Base-by-base conservation (phyloP, 2,329 filamentous ascomycete species). In the Fusarium secorum region DNA sequence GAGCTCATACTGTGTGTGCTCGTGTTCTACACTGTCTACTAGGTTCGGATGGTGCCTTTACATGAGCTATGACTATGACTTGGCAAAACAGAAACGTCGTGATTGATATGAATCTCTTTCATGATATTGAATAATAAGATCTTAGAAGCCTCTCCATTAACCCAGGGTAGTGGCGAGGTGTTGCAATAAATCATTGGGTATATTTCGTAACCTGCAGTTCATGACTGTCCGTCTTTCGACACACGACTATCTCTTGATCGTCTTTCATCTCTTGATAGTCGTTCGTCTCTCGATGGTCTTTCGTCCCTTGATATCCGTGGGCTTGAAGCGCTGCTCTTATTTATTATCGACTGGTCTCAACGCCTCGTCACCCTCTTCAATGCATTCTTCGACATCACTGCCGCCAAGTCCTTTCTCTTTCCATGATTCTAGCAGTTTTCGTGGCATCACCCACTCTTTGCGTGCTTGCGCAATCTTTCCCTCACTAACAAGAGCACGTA, bases 381-480 rank as follows among this genome's bases (percentile, higher is more conserved):
- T 79, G 68, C 86, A 85, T 30, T 79, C 80, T n/a, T 82, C 81
- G 6, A 89, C 86, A 55, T 89, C 87, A 4, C 77, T 77, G 3
- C 87, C 88, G 2, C 88, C 89, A 1, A 88, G 61, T 2, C 86
- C 86, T 70, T 83, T 82, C 51, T 87, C 84, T 70, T 81, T 84
- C 89, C 89, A 90, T 30, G 80, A 75, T 58, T 84, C 77, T 7
- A 90, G 78, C 67, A 90, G 75, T 67, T 79, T 79, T 68, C 85
- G 81, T 35, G 88, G 86, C 78, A 85, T 79, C 74, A 84, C 83
- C 87, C 88, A 90, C 67, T 86, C 83, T 63, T 79, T 80, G 72
- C 83, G 85, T 4, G 92, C 91, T 64, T 90, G 88, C 24, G 90
- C 87, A 36, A 83, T 75, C 71, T 85, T 87, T 32, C 90, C 92